These are phyloP conservation scores for Apiospora pterosperma DNA, from an alignment of 2,329 filamentous ascomycete genomes.

Conservation along the genomic window DNA sequence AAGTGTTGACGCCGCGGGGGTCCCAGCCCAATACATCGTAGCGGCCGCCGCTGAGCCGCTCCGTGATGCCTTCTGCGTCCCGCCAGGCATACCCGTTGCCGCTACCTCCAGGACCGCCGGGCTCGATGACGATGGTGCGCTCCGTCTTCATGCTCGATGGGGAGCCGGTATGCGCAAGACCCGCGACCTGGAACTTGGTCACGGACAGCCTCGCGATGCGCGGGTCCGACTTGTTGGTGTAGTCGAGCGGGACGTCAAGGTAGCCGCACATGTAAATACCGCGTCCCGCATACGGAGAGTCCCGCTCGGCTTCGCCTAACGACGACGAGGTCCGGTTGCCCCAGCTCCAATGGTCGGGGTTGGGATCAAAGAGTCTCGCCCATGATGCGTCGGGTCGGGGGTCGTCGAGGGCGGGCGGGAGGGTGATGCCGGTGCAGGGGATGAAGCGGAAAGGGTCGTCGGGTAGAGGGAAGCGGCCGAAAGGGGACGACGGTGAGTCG, in stretches of 20 bases:
- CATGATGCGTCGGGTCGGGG: constrained; percentile 32
- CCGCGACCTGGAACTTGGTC: constrained; percentile 46
- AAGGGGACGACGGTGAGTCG: constrained; percentile 15
- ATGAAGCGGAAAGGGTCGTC: constrained; percentile 45
- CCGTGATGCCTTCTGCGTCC: constrained; percentile 31
- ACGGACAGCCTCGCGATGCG: constrained; percentile 45
- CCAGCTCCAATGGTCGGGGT: constrained; percentile 46
- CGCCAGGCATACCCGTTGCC: constrained; percentile 40
- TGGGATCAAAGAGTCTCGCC: constrained; percentile 38
- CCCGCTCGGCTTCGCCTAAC: not conserved
- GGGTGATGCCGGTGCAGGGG: constrained; percentile 40
- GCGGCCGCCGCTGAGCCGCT: constrained; percentile 37
- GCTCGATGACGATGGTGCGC: constrained; percentile 47
- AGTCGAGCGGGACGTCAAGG: constrained; percentile 45
- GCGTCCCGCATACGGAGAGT: constrained; percentile 33
- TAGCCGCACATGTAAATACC: constrained; percentile 47
- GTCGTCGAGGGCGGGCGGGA: constrained; percentile 39
- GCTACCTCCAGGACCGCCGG: constrained; percentile 48
- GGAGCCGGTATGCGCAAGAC: constrained; percentile 25
- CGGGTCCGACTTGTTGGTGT: constrained; percentile 39
- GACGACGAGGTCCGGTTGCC: constrained; percentile 21
- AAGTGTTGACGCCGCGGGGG: constrained; percentile 48
- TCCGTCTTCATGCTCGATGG: constrained; percentile 34
- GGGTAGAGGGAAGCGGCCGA: constrained; percentile 36
- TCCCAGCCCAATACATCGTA: constrained; percentile 52